Conservation (phyloP, 2,329 filamentous ascomycete genomes). For the Ascochyta pisi region DNA sequence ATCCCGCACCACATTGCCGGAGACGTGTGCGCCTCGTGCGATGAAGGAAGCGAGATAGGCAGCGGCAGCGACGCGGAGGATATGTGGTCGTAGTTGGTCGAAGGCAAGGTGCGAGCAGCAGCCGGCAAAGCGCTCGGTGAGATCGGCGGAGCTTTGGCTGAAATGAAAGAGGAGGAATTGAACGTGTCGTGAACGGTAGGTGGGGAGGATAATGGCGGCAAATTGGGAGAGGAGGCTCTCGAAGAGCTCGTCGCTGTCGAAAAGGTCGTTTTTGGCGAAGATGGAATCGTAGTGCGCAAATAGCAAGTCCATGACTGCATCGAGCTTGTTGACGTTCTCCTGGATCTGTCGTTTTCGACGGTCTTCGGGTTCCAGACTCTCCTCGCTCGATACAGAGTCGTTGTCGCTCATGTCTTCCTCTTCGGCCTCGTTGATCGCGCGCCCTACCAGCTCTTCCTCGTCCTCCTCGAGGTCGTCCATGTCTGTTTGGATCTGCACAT, state of each 20-base stretch:
- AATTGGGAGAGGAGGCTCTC: constrained; percentile 86
- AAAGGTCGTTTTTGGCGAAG: constrained; percentile 70
- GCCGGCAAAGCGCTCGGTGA: constrained; percentile 83
- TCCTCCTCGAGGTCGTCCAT: constrained; percentile 93
- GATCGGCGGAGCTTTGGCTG: constrained; percentile 77
- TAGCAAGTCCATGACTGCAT: constrained; percentile 84
- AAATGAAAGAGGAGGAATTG: constrained; percentile 98
- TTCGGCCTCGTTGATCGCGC: constrained; percentile 56
- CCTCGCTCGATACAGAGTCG: constrained; percentile 74
- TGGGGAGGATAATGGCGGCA: constrained; percentile 84
- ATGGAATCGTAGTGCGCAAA: constrained; percentile 81
- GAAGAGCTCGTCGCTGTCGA: constrained; percentile 74
- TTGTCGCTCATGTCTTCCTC: constrained; percentile 68
- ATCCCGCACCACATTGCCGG: constrained; percentile 75
- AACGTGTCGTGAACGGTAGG: constrained; percentile 88
- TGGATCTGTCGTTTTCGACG: constrained; percentile 73
- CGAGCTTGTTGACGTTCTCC: constrained; percentile 87
- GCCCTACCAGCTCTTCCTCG: constrained; percentile 72
- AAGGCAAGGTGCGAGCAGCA: constrained; percentile 76
- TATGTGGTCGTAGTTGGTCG: constrained; percentile 67
- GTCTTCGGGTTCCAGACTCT: constrained; percentile 63
- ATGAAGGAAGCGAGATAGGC: constrained; percentile 96
- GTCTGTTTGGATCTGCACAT: constrained; percentile 93
- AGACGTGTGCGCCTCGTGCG: constrained; percentile 83
- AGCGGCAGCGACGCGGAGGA: constrained; percentile 82